phyloP scores from a whole-genome alignment of 768 basidiomycete species.

The Suillus placidus region DNA sequence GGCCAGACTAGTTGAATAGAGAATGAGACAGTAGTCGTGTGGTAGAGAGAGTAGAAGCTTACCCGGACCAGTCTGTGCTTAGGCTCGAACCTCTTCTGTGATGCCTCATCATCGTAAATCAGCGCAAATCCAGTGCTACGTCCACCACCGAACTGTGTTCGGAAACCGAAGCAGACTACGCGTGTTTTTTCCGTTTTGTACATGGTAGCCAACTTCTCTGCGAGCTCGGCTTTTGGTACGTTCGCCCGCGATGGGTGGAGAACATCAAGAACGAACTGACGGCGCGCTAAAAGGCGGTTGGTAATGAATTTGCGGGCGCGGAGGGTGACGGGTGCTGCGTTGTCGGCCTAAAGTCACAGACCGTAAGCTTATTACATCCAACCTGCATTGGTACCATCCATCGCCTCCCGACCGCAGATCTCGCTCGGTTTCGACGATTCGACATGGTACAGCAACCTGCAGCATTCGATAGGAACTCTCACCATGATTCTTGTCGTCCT shows the following conservation, averaged over 20 bases:
- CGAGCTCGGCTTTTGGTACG: constrained; percentile 88
- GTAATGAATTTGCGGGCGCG: constrained; percentile 99
- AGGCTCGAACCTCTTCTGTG: constrained; percentile 97
- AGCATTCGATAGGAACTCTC: constrained; percentile 27
- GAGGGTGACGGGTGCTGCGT: constrained; percentile 86
- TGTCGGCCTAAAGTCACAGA: constrained; percentile 61
- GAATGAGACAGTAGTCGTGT: constrained; percentile 8
- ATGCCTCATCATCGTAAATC: constrained; percentile 95
- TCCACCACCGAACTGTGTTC: constrained; percentile 98
- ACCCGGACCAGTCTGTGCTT: constrained; percentile 94
- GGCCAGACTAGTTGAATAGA: constrained; percentile 54
- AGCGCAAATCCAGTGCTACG: constrained; percentile 95
- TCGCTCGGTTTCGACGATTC: constrained; percentile 12
- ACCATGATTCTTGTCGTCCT: constrained; percentile 40
- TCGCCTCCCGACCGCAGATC: constrained; percentile 14
- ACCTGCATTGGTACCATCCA: constrained; percentile 29
- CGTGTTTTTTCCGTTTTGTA: constrained; percentile 94
- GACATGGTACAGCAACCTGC: constrained; percentile 16
- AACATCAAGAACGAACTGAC: constrained; percentile 94
- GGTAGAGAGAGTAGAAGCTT: constrained; percentile 38
- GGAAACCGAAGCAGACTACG: constrained; percentile 92
- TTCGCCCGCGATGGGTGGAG: constrained; percentile 96
- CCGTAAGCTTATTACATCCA: constrained; percentile 27
- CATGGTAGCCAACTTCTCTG: constrained; percentile 86
- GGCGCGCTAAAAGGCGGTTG: constrained; percentile 94